Percentiles rank a stretch among this genome's conserved stretches.
Conservation (phyloP, 495 filamentous ascomycete genomes). For the Glutinoglossum americanum region DNA sequence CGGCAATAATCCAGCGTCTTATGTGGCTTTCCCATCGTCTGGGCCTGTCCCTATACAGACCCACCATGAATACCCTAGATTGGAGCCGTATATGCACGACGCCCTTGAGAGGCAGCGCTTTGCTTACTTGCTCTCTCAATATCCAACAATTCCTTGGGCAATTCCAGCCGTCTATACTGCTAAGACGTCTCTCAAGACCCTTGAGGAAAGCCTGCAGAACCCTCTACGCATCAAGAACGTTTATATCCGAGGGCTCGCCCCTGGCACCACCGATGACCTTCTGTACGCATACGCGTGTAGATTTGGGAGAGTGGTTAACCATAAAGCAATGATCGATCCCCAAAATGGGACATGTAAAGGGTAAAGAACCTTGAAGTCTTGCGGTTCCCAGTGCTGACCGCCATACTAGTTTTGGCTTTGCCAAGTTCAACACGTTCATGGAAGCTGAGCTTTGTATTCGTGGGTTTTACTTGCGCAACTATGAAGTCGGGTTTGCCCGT, state of each 20-base stretch:
- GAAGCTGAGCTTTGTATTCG: constrained; percentile 91
- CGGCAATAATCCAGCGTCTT: neutral
- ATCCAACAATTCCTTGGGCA: constrained; percentile 68
- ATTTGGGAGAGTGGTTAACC: constrained; percentile 79
- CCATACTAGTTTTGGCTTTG: constrained; percentile 65
- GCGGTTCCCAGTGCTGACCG: constrained; percentile 6
- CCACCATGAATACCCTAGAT: neutral
- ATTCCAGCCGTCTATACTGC: constrained; percentile 68
- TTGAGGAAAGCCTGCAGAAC: constrained; percentile 83
- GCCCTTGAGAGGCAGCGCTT: constrained; percentile 30
- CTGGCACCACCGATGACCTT: constrained; percentile 83
- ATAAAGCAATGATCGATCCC: constrained; percentile 92
- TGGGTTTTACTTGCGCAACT: constrained; percentile 80
- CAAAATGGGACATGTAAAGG: constrained; percentile 86
- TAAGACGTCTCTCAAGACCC: constrained; percentile 50
- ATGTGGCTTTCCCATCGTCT: neutral
- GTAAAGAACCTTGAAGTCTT: constrained; percentile 22
- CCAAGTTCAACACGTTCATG: constrained; percentile 68
- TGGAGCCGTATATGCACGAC: constrained; percentile 15
- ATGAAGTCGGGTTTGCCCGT: constrained; percentile 89
- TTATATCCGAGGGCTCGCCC: constrained; percentile 87
- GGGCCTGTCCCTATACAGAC: neutral
- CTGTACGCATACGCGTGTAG: constrained; percentile 59
- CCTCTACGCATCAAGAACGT: constrained; percentile 78
- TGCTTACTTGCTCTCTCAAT: constrained; percentile 17